Evolutionary conservation across 805 yeast genomes (phyloP).

Genomic region (Wickerhamiella parazyma): DNA sequence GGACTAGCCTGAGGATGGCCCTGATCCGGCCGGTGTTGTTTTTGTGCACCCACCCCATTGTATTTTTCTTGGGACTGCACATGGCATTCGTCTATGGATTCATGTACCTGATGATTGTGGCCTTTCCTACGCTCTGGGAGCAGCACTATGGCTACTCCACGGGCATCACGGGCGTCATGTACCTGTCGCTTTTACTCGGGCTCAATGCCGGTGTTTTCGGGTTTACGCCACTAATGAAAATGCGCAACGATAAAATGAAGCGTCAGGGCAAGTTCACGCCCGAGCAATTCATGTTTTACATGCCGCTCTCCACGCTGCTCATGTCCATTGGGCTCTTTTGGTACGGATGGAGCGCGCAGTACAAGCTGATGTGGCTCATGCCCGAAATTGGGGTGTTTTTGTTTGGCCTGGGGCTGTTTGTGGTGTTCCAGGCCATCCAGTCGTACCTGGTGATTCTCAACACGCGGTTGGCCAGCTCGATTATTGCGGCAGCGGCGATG

Average conservation of each 20-base stretch:
- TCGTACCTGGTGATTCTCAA: conserved; percentile 61
- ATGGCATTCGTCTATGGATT: conserved; percentile 57
- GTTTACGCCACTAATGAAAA: conserved; percentile 36
- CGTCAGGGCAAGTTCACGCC: conserved; percentile 42
- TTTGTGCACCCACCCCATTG: conserved; percentile 46
- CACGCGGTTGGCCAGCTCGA: conserved; percentile 53
- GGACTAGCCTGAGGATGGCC: conserved; percentile 28
- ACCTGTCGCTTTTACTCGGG: conserved; percentile 44
- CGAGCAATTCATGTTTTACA: conserved; percentile 43
- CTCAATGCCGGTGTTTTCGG: conserved; percentile 35
- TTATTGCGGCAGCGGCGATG: conserved; percentile 55
- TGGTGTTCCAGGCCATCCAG: conserved; percentile 56
- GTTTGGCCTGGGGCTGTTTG: conserved; percentile 45
- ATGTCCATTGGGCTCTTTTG: conserved; percentile 50
- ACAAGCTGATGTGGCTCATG: conserved; percentile 45
- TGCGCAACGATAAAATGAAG: conserved; percentile 19
- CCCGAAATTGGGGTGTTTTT: conserved; percentile 48
- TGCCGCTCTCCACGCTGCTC: conserved; percentile 37
- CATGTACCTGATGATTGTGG: conserved; percentile 47
- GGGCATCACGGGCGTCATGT: conserved; percentile 46
- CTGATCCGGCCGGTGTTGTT: conserved; percentile 42
- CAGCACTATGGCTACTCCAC: conserved; percentile 33
- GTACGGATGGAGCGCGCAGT: conserved; percentile 61
- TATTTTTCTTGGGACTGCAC: conserved; percentile 46
- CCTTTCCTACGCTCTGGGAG: conserved; percentile 43